Percentiles rank a stretch among this genome's conserved stretches.
phyloP scores from a whole-genome alignment of 2,329 filamentous ascomycete species.

The Aspergillus fumigatus region DNA sequence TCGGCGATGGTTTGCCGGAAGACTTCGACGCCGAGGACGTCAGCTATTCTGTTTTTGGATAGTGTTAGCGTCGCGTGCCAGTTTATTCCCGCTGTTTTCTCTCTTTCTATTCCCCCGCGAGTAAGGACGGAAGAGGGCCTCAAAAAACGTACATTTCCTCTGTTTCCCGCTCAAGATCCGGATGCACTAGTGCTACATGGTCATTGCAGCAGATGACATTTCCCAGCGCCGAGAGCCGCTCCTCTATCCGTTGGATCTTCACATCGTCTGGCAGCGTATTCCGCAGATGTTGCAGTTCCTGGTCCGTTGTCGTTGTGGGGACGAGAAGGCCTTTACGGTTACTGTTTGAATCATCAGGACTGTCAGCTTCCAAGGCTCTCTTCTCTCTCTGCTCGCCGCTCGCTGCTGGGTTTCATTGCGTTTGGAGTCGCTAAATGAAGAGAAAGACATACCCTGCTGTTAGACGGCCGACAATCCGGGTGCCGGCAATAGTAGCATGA shows the following conservation, averaged over 20 bases:
- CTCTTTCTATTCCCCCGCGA: neutral
- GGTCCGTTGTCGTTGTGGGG: slow-evolving; percentile 91
- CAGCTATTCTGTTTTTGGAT: slow-evolving; percentile 60
- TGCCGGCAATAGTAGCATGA: slow-evolving; percentile 93
- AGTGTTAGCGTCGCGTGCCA: slow-evolving; percentile 3
- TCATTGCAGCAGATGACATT: slow-evolving; percentile 98
- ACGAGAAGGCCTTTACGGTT: slow-evolving; percentile 97
- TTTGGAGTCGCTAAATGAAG: neutral
- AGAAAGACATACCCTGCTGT: slow-evolving; percentile 68
- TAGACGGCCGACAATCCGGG: slow-evolving; percentile 89
- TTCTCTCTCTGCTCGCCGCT: neutral
- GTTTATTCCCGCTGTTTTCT: neutral
- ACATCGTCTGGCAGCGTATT: slow-evolving; percentile 89
- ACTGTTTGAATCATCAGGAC: slow-evolving; percentile 40
- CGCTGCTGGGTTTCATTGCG: neutral
- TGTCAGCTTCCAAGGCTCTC: neutral
- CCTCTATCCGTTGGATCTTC: slow-evolving; percentile 96
- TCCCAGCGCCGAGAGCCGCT: slow-evolving; percentile 88
- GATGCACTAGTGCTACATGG: slow-evolving; percentile 93
- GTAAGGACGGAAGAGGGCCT: neutral
- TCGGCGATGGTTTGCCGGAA: slow-evolving; percentile 85
- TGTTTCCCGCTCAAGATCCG: slow-evolving; percentile 93
- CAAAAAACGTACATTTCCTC: slow-evolving; percentile 68
- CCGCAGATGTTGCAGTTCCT: slow-evolving; percentile 94
- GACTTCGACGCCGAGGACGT: slow-evolving; percentile 66